phyloP scores from a whole-genome alignment of 1,284 basidiomycete species.

The Trichosporon ovoides region DNA sequence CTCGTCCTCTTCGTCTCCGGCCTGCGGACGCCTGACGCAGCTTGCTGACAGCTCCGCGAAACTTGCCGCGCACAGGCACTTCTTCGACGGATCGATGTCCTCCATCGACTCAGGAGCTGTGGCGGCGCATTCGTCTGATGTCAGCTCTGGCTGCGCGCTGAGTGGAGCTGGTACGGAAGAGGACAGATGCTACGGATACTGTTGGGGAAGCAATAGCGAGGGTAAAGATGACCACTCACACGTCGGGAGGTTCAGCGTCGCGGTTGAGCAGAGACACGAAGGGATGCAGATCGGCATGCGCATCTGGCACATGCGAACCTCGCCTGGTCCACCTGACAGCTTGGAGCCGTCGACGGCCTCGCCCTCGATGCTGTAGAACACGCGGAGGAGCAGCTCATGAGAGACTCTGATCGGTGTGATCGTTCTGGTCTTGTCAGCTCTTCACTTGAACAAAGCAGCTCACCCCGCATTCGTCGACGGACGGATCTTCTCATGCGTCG shows the following conservation, averaged over 20 bases:
- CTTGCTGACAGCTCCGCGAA: slow-evolving; percentile 38
- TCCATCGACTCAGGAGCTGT: slow-evolving; percentile 17
- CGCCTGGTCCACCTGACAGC: slow-evolving; percentile 36
- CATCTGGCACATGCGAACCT: slow-evolving; percentile 42
- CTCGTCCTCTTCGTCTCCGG: slow-evolving; percentile 8
- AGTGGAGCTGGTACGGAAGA: background rate
- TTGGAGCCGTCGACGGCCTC: slow-evolving; percentile 23
- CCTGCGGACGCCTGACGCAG: slow-evolving; percentile 18
- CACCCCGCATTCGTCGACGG: slow-evolving; percentile 44
- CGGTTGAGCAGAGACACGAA: slow-evolving; percentile 36
- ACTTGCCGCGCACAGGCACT: slow-evolving; percentile 33
- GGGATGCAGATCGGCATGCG: slow-evolving; percentile 38
- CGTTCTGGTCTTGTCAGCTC: slow-evolving; percentile 16
- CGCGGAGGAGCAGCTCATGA: slow-evolving; percentile 41
- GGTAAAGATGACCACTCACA: slow-evolving; percentile 25
- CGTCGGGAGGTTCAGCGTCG: slow-evolving; percentile 36
- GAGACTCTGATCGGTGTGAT: slow-evolving; percentile 45
- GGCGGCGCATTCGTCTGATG: slow-evolving; percentile 19
- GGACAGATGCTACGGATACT: too few relatives aligned
- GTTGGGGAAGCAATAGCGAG: background rate
- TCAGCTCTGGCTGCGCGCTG: slow-evolving; percentile 7
- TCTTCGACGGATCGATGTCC: slow-evolving; percentile 20
- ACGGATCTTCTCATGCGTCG: slow-evolving; percentile 44
- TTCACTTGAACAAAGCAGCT: slow-evolving; percentile 8
- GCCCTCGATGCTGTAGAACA: slow-evolving; percentile 47